Conservation (phyloP, 768 basidiomycete genomes). For the Rhodotorula babjevae region DNA sequence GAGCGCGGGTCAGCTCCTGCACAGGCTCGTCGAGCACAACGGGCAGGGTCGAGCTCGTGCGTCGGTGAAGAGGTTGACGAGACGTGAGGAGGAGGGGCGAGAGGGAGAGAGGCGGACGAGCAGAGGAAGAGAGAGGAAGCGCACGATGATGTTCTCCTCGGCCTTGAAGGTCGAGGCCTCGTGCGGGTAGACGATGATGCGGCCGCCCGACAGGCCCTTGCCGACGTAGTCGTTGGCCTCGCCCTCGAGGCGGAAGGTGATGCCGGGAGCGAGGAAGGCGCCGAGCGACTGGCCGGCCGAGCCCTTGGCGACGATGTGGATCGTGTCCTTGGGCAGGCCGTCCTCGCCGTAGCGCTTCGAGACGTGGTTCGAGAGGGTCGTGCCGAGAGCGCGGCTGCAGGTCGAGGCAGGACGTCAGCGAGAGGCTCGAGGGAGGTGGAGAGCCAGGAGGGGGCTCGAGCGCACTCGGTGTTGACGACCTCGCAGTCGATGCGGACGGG, state of each 20-base stretch:
- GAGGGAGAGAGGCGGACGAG: too few species aligned
- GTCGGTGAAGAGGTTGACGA: too few species aligned
- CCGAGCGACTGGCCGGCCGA: conserved; percentile 97
- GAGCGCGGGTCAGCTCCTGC: conserved; percentile 44
- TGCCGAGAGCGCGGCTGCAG: conserved; percentile 75
- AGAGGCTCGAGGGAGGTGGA: not conserved
- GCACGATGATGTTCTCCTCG: conserved; percentile 58
- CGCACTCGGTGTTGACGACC: conserved; percentile 82
- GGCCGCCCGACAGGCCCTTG: conserved; percentile 96
- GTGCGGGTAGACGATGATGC: conserved; percentile 94
- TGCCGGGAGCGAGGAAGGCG: conserved; percentile 98
- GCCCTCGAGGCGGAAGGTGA: conserved; percentile 96
- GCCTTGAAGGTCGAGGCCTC: conserved; percentile 91
- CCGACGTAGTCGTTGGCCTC: conserved; percentile 99
- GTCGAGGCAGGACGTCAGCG: too few species aligned
- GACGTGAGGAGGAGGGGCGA: not conserved
- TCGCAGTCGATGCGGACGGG: conserved; percentile 87
- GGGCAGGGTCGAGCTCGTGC: too few species aligned
- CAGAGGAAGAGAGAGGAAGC: not conserved
- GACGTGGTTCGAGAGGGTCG: conserved; percentile 86
- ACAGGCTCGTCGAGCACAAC: too few species aligned
- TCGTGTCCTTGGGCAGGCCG: conserved; percentile 96
- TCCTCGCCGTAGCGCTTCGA: conserved; percentile 97
- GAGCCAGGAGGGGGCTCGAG: not conserved
- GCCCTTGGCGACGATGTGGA: conserved; percentile 90